These are phyloP conservation scores for Cladochytrium replicatum DNA, from an alignment of 192 early-diverging fungal species.

Conservation along the genomic window DNA sequence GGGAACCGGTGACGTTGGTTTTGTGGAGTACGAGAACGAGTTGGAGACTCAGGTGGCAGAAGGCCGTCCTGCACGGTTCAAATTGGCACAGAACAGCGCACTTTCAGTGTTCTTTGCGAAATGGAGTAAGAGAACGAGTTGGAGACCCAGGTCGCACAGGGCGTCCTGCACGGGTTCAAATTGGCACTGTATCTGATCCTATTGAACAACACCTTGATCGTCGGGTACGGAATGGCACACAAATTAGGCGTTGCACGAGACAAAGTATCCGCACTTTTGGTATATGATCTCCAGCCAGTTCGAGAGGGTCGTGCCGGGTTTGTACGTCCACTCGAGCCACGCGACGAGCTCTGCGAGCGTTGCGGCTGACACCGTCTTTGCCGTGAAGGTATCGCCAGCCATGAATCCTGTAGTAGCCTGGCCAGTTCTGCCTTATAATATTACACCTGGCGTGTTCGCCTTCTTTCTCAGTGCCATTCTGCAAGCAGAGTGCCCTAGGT, in stretches of 20 bases:
- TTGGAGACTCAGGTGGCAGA: constrained; percentile 43
- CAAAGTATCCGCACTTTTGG: constrained; percentile 72
- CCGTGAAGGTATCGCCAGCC: constrained; percentile 63
- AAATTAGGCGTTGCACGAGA: constrained; percentile 81
- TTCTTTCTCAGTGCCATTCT: no score
- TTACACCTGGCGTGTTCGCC: no score
- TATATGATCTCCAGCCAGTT: constrained; percentile 68
- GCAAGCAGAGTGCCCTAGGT: no score
- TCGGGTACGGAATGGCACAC: constrained; percentile 62
- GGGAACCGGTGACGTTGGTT: constrained; percentile 53
- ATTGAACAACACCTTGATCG: constrained; percentile 65
- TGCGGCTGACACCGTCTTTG: constrained; percentile 82
- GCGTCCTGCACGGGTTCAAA: constrained; percentile 50
- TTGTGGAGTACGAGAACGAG: constrained; percentile 54
- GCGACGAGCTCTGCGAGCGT: constrained; percentile 59
- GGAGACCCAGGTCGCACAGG: no score
- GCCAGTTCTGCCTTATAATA: no score
- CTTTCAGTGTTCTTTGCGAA: constrained; percentile 52
- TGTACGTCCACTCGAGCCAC: constrained; percentile 49
- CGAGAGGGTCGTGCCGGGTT: constrained; percentile 45
- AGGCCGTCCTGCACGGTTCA: constrained; percentile 46
- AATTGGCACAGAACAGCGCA: constrained; percentile 28
- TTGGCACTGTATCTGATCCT: constrained; percentile 76
- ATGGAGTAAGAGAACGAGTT: no score
- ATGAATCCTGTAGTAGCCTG: no score